Conservation (phyloP, 371 early-diverging fungal genomes). For the Mortierella polycephala region DNA sequence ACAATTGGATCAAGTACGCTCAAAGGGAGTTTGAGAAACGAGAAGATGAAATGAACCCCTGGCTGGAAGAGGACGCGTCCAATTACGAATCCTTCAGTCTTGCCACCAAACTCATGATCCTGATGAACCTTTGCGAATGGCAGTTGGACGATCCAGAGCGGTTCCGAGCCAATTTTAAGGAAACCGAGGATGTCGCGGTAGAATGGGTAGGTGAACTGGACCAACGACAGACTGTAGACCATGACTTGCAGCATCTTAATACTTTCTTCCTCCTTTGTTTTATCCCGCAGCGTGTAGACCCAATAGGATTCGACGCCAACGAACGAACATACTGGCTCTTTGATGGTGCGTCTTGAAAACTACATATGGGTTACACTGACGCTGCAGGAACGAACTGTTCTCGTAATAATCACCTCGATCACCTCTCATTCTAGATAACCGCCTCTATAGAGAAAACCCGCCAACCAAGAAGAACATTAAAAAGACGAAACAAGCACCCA, state of each 20-base stretch:
- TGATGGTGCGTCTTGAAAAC: slow-evolving; percentile 64
- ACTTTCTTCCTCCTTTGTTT: neutral
- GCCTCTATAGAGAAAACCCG: slow-evolving; percentile 69
- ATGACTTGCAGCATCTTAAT: neutral
- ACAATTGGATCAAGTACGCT: slow-evolving; percentile 69
- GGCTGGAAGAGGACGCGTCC: slow-evolving; percentile 38
- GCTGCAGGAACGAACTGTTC: neutral
- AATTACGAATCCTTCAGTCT: slow-evolving; percentile 60
- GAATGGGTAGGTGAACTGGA: slow-evolving; percentile 66
- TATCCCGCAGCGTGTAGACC: slow-evolving; percentile 71
- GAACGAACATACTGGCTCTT: slow-evolving; percentile 81
- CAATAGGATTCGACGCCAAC: slow-evolving; percentile 74
- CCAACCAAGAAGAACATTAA: slow-evolving; percentile 49
- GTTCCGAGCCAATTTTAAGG: slow-evolving; percentile 65
- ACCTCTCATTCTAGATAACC: slow-evolving; percentile 62
- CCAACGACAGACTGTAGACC: too few relatives aligned
- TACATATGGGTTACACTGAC: neutral
- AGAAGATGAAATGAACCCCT: slow-evolving; percentile 40
- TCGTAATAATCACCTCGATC: neutral
- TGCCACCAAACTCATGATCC: slow-evolving; percentile 58
- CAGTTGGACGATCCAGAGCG: slow-evolving; percentile 76
- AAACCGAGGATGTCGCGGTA: slow-evolving; percentile 64
- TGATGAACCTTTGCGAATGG: slow-evolving; percentile 69
- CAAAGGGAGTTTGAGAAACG: slow-evolving; percentile 65
- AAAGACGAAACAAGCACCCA: slow-evolving; percentile 39